Evolutionary conservation across 2,329 filamentous ascomycete species (phyloP).

Genomic region (Dactylellina parvicollis): DNA sequence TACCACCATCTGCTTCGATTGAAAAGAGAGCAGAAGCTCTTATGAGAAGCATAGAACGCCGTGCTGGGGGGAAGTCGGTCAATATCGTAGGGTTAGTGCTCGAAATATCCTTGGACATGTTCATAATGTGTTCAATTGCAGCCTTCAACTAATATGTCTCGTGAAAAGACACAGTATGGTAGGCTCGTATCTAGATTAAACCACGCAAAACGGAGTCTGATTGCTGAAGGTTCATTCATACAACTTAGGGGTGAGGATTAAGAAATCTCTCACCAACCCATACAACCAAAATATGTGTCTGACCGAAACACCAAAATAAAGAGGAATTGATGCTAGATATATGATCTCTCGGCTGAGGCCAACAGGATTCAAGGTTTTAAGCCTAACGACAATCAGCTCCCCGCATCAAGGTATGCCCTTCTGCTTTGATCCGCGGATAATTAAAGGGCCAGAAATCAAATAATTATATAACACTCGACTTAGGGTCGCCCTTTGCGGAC

Average conservation of each 20-base stretch:
- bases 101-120: neutral
- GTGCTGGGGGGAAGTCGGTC: slow-evolving; percentile 60
- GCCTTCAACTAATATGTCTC: neutral
- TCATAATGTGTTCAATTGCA: slow-evolving; percentile 1
- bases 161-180: slow-evolving; percentile 71
- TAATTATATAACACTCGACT: neutral
- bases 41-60: slow-evolving; percentile 66
- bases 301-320: slow-evolving; percentile 7
- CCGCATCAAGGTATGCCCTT: slow-evolving; percentile 60
- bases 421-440: neutral
- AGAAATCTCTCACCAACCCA: neutral
- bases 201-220: neutral
- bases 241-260: slow-evolving; percentile 53
- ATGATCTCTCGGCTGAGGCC: slow-evolving; percentile 71
- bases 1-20: slow-evolving; percentile 71
- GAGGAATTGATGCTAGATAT: slow-evolving; percentile 72
- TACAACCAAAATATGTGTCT: neutral
- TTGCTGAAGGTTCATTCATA: neutral
- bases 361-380: slow-evolving; percentile 57
- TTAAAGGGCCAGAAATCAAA: neutral
- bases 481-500: slow-evolving; percentile 57
- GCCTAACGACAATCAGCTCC: slow-evolving; percentile 61
- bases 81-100: slow-evolving; percentile 56
- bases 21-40: slow-evolving; percentile 70
- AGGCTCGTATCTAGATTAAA: slow-evolving; percentile 12